These are phyloP conservation scores for Alliaria petiolata DNA, from an alignment of 345 rosid species.

Conservation along the genomic window DNA sequence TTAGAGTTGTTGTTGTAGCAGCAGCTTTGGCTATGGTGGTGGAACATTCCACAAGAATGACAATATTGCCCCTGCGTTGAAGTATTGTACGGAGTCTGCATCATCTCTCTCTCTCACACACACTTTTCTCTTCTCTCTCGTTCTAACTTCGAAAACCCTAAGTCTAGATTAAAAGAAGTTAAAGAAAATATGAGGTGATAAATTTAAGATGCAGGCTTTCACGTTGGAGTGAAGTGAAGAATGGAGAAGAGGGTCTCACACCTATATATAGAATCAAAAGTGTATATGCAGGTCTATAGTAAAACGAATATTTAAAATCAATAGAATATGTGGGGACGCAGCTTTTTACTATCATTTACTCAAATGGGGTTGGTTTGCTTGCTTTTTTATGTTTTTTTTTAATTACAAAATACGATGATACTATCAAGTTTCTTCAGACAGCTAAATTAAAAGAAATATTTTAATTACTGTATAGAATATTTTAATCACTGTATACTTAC, in stretches of 20 bases:
- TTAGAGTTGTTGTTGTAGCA: constrained; percentile 16
- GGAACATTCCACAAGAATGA: constrained; percentile 35
- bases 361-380: constrained; percentile 17
- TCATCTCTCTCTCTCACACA: constrained; percentile 16
- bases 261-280: constrained; percentile 31
- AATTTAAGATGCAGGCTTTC: constrained; percentile 3
- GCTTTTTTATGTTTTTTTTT: neutral
- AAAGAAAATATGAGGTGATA: neutral
- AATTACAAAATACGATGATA: constrained; percentile 12
- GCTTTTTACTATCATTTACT: constrained; percentile 27
- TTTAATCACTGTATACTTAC: neutral
- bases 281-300: constrained; percentile 29
- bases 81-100: constrained; percentile 35
- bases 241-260: constrained; percentile 26
- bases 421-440: neutral
- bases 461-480: neutral
- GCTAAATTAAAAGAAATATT: neutral
- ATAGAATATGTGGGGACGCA: constrained; percentile 31
- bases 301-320: constrained; percentile 24
- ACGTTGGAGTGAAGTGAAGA: constrained; percentile 27
- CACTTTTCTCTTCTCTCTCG: neutral
- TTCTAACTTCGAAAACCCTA: constrained; percentile 4
- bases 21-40: constrained; percentile 31
- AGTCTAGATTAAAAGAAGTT: neutral
- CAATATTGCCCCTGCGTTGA: constrained; percentile 36